Conservation (phyloP, 2,329 filamentous ascomycete species). For the Magnaporthiopsis rhizophila region DNA sequence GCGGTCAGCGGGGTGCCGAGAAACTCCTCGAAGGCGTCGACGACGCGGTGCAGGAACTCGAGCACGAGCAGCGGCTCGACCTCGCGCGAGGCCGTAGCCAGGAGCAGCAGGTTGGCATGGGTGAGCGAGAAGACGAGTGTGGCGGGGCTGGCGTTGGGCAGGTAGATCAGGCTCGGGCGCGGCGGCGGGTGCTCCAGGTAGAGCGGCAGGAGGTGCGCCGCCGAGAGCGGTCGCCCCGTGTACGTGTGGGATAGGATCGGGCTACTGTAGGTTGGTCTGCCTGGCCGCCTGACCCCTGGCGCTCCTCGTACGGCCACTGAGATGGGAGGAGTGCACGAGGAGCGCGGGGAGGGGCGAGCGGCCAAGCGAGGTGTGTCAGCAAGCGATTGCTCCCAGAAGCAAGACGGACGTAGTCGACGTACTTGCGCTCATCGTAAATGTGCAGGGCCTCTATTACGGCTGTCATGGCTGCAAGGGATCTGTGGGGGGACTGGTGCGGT, state of each 20-base stretch:
- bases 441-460: constrained; percentile 90
- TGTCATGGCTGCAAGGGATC: constrained; percentile 48
- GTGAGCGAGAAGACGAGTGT: constrained; percentile 80
- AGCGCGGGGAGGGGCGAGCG: not conserved
- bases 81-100: constrained; percentile 78
- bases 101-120: constrained; percentile 79
- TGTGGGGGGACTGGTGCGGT: not conserved
- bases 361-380: not conserved
- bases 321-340: no score
- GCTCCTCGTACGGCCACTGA: not conserved
- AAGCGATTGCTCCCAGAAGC: not conserved
- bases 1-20: constrained; percentile 80
- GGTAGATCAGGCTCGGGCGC: constrained; percentile 78
- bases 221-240: constrained; percentile 69
- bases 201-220: constrained; percentile 69
- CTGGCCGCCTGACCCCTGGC: constrained; percentile 1
- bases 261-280: constrained; percentile 42
- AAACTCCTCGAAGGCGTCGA: constrained; percentile 92
- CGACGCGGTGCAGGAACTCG: constrained; percentile 87
- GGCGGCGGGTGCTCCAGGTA: constrained; percentile 78
- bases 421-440: constrained; percentile 96
- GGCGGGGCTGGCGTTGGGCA: constrained; percentile 73
- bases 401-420: constrained; percentile 22
- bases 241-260: constrained; percentile 86
- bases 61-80: constrained; percentile 83